A percentile compares a stretch with the other conserved stretches of the same genome.
phyloP scores from a whole-genome alignment of 768 basidiomycete genomes.

The Dictyophora rubrovolvata region DNA sequence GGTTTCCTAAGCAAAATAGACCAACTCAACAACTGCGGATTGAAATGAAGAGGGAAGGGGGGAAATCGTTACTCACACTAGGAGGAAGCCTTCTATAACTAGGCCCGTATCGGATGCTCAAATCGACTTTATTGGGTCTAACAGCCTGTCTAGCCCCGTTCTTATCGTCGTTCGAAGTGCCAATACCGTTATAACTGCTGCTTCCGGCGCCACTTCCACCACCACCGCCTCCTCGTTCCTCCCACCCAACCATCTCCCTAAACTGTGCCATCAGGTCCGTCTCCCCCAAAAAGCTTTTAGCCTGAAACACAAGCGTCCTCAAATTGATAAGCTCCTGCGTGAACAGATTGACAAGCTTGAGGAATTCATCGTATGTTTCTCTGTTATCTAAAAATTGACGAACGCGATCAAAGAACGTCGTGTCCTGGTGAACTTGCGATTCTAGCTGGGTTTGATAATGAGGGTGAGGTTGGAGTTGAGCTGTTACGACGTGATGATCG shows the following conservation, averaged over 20 bases:
- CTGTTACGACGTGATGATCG: too few species aligned
- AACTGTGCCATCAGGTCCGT: conserved; percentile 74
- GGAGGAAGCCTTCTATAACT: conserved; percentile 83
- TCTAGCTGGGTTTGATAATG: not conserved
- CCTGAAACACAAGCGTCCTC: conserved; percentile 71
- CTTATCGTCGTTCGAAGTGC: conserved; percentile 20
- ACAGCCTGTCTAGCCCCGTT: conserved; percentile 12
- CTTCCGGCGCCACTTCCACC: conserved; percentile 43
- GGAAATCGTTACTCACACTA: conserved; percentile 40
- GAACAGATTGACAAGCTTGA: conserved; percentile 91
- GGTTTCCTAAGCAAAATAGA: conserved; percentile 47
- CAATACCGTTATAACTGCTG: conserved; percentile 25
- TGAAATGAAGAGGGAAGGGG: not conserved
- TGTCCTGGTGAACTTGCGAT: conserved; percentile 36
- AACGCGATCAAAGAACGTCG: conserved; percentile 88
- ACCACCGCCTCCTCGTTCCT: conserved; percentile 37
- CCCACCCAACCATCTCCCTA: conserved; percentile 81
- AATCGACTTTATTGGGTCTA: conserved; percentile 50
- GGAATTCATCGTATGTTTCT: conserved; percentile 85
- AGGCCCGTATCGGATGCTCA: conserved; percentile 62
- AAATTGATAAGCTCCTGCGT: conserved; percentile 90
- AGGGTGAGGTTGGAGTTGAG: not conserved
- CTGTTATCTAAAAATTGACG: conserved; percentile 60
- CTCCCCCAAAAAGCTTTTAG: conserved; percentile 61
- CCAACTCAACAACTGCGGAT: not conserved